A percentile compares a stretch with the other conserved stretches of the same genome.
phyloP scores from a whole-genome alignment of 345 rosid species.

The Angophora floribunda region DNA sequence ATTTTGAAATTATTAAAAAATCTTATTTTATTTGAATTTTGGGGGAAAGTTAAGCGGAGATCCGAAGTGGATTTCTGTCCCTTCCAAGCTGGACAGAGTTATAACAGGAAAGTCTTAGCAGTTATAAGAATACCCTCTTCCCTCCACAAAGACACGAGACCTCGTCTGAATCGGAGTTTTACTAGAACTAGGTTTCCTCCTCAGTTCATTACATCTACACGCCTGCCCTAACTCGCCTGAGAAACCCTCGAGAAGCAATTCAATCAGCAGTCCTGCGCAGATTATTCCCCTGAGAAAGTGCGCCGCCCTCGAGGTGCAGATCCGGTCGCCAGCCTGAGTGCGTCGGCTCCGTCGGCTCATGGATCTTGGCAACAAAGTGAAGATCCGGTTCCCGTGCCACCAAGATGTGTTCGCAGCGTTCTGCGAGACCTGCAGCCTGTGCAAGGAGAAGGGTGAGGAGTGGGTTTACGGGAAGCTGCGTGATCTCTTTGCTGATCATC shows the following conservation, averaged over 20 bases:
- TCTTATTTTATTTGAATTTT: too few relatives aligned
- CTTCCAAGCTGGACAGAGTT: not conserved
- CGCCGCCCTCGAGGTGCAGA: not conserved
- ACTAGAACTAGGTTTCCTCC: not conserved
- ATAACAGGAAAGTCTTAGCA: not conserved
- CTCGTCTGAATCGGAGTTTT: not conserved
- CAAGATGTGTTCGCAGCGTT: not conserved
- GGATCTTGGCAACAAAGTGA: not conserved
- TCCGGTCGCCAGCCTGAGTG: too few relatives aligned
- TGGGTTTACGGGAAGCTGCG: not conserved
- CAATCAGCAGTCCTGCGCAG: not conserved
- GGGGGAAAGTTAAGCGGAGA: too few relatives aligned
- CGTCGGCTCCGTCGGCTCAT: not conserved
- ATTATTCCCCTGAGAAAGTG: not conserved
- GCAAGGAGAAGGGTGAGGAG: not conserved
- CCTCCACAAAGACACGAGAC: not conserved
- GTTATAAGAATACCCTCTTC: not conserved
- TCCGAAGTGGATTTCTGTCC: too few relatives aligned
- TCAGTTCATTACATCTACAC: not conserved
- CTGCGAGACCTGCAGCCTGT: not conserved
- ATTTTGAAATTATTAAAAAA: too few relatives aligned
- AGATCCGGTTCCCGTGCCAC: not conserved
- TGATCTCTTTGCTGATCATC: not conserved
- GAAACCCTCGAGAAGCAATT: not conserved
- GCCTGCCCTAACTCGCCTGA: not conserved